Evolutionary conservation across 1,284 basidiomycete species (phyloP).

Genomic region (Phenoliferia sp.): DNA sequence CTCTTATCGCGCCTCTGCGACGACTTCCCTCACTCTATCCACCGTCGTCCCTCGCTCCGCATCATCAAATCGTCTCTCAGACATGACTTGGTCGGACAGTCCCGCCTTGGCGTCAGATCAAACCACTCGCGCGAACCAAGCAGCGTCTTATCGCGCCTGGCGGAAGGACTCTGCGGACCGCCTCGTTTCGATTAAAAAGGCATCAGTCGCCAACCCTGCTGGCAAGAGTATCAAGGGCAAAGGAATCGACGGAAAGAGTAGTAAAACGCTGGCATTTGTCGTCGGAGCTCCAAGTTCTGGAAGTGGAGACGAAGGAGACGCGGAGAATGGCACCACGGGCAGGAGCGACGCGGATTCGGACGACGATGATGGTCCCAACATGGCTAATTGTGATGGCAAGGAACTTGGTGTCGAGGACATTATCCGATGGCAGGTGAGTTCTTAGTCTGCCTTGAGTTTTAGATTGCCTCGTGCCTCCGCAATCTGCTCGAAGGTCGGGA

Average conservation of each 20-base stretch:
- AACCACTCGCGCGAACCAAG: background rate
- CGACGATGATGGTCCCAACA: background rate
- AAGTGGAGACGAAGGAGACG: conserved; percentile 21
- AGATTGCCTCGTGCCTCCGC: too few species aligned
- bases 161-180: conserved; percentile 4
- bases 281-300: conserved; percentile 10
- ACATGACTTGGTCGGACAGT: background rate
- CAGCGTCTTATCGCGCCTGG: conserved; percentile 6
- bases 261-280: conserved; percentile 20
- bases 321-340: background rate
- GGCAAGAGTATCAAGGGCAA: background rate
- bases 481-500: too few species aligned
- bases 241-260: conserved; percentile 6
- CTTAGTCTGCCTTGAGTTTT: background rate
- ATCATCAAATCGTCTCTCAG: background rate
- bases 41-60: conserved; percentile 9
- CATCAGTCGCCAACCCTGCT: too few species aligned
- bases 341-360: conserved; percentile 1
- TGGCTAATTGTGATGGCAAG: background rate
- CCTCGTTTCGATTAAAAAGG: too few species aligned
- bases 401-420: conserved; percentile 14
- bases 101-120: background rate
- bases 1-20: background rate
- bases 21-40: conserved; percentile 2
- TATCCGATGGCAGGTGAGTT: conserved; percentile 22